Evolutionary conservation across 2,329 filamentous ascomycete genomes (phyloP), one percentile per base, ranked within the genome.

Genomic region (Colletotrichum camelliae): DNA sequence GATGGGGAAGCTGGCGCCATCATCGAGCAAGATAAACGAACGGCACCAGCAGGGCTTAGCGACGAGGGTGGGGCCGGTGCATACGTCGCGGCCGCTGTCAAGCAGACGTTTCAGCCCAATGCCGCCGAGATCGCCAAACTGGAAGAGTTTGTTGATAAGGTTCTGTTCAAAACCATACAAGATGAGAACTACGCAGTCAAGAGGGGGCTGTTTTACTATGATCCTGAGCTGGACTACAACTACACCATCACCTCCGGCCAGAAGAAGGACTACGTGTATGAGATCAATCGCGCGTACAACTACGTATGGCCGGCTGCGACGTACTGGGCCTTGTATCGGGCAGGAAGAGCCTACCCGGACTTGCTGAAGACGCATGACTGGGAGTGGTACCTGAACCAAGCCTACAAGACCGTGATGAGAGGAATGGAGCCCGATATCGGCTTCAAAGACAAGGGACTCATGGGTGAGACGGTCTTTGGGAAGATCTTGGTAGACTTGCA

Each of bases 381-480:
- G 86, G 82, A 84, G 0, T 92, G 90, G 90, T 92, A 92, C 78
- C 81, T 92, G 1, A 80, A 82, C 21, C 88, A 90, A 68, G 88
- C 90, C 2, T 89, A 89, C 72, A 83, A 85, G 57, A 92, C 90
- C 0, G 83, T 89, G 1, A 80, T 86, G n/a, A 81, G 85, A 1
- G 80, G 79, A 16, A 84, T 83, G 55, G 81, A 86, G n/a, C 79
- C 80, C 0, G 86, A 88, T 15, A 83, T 86, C 1, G 82, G 81
- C 0, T 91, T 90, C 67, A 83, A 82, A 5, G 80, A 86, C 0
- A 82, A 87, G 12, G 90, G 90, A 0, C 79, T 92, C 1, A 92
- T 92, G 90, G 90, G 90, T 0, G 90, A 92, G 82, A 91, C 89
- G 0, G 87, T 92, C 0, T 89, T 89, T 72, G 88, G 89, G 0